Percentiles rank a stretch among this genome's conserved stretches.
These are phyloP conservation scores for Pseudevernia furfuracea DNA, from an alignment of 495 filamentous ascomycete species.

Conservation along the genomic window DNA sequence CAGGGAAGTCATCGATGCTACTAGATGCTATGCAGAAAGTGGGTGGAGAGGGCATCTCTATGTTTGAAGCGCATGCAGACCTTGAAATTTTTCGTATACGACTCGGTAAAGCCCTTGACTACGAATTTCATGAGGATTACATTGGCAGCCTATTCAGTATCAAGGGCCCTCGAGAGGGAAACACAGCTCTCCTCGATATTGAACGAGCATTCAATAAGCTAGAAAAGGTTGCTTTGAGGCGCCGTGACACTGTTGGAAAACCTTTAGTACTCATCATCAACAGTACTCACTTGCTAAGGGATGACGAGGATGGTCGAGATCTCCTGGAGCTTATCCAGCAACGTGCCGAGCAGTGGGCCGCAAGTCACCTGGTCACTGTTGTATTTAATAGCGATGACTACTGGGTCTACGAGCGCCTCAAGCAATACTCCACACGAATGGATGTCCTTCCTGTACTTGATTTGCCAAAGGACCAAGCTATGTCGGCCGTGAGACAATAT, in stretches of 20 bases:
- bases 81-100: constrained; percentile 90
- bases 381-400: constrained; percentile 94
- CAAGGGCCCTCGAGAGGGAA: constrained; percentile 74
- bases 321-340: constrained; percentile 93
- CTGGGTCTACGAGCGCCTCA: constrained; percentile 93
- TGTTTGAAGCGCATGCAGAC: constrained; percentile 95
- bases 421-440: constrained; percentile 85
- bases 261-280: constrained; percentile 88
- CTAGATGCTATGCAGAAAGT: constrained; percentile 89
- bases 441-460: constrained; percentile 78
- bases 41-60: constrained; percentile 74
- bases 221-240: constrained; percentile 83
- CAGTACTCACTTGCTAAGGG: constrained; percentile 76
- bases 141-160: constrained; percentile 94
- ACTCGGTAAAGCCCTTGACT: constrained; percentile 87
- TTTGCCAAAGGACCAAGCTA: constrained; percentile 66
- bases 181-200: constrained; percentile 83
- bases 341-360: constrained; percentile 91
- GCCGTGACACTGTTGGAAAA: constrained; percentile 45
- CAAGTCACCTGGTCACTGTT: constrained; percentile 77
- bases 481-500: constrained; percentile 66
- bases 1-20: constrained; percentile 92
- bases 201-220: constrained; percentile 95
- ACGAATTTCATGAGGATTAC: constrained; percentile 80
- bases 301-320: constrained; percentile 85